A percentile compares a stretch with the other conserved stretches of the same genome.
Evolutionary conservation across 2,329 filamentous ascomycete species (phyloP).

Genomic region (Trichothecium roseum): DNA sequence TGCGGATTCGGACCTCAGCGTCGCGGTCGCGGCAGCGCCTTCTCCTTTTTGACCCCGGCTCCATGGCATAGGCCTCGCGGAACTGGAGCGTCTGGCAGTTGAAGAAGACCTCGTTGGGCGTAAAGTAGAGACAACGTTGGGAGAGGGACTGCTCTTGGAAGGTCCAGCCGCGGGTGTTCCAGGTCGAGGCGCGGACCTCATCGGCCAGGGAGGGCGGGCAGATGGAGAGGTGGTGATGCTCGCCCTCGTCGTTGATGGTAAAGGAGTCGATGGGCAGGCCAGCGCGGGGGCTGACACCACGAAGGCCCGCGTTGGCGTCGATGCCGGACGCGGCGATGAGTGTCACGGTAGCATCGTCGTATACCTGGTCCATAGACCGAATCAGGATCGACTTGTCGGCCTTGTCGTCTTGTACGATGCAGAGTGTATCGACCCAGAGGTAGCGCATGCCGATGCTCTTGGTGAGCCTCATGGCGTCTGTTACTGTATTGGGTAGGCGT

Average conservation of each 20-base stretch:
- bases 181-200: slow-evolving; percentile 3
- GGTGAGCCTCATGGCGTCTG: slow-evolving; percentile 3
- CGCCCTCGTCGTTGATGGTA: slow-evolving; percentile 2
- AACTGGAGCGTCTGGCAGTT: slow-evolving; percentile 3
- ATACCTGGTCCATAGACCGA: slow-evolving; percentile 3
- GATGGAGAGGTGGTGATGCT: slow-evolving; percentile 2
- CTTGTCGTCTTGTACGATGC: slow-evolving; percentile 9
- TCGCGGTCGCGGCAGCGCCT: background rate
- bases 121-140: slow-evolving; percentile 7
- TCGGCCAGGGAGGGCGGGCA: slow-evolving; percentile 3
- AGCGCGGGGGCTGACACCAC: slow-evolving; percentile 2
- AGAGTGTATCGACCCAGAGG: slow-evolving; percentile 10
- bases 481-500: slow-evolving; percentile 3
- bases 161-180: slow-evolving; percentile 8
- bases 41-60: background rate
- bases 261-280: slow-evolving; percentile 2
- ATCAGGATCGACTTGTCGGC: slow-evolving; percentile 5
- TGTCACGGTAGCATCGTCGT: slow-evolving; percentile 4
- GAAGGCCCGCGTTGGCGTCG: slow-evolving; percentile 3
- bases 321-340: slow-evolving; percentile 1
- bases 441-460: slow-evolving; percentile 7
- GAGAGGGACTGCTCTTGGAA: slow-evolving; percentile 9
- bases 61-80: slow-evolving; percentile 4
- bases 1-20: slow-evolving; percentile 2
- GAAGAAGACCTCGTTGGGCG: slow-evolving; percentile 4